A percentile compares a stretch with the other conserved stretches of the same genome.
These are phyloP conservation scores for Parasitella parasitica DNA, from an alignment of 371 early-diverging fungal genomes.

Conservation along the genomic window DNA sequence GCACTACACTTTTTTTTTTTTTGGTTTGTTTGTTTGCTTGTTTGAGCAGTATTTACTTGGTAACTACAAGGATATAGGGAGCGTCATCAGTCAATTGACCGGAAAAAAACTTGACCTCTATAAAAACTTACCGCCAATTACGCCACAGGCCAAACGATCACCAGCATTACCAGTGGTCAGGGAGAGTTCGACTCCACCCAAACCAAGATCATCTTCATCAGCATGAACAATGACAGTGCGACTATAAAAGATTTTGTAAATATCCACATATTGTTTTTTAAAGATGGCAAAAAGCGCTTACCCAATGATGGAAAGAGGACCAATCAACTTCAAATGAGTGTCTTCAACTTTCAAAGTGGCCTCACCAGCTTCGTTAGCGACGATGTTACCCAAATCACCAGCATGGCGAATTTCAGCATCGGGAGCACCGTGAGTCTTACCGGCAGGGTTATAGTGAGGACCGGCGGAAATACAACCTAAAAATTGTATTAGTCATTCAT, in stretches of 20 bases:
- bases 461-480: slow-evolving; percentile 79
- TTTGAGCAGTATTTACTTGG: slow-evolving; percentile 8
- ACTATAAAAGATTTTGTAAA: slow-evolving; percentile 23
- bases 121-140: slow-evolving; percentile 70
- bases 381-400: slow-evolving; percentile 89
- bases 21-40: neutral
- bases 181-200: slow-evolving; percentile 77
- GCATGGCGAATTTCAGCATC: slow-evolving; percentile 73
- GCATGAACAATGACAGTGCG: slow-evolving; percentile 82
- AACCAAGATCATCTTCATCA: slow-evolving; percentile 59
- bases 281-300: slow-evolving; percentile 17
- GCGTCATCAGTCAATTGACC: slow-evolving; percentile 18
- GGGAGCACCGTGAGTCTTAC: slow-evolving; percentile 83
- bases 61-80: slow-evolving; percentile 9
- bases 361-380: slow-evolving; percentile 57
- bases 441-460: slow-evolving; percentile 84
- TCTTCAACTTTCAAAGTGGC: slow-evolving; percentile 66
- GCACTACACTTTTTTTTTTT: neutral
- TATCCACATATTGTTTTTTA: too few species aligned
- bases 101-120: neutral
- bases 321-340: slow-evolving; percentile 71
- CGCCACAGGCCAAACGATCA: slow-evolving; percentile 87
- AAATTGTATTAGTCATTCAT: neutral
- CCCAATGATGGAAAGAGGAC: slow-evolving; percentile 79
- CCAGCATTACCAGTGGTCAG: slow-evolving; percentile 82